Evolutionary conservation across 2,329 filamentous ascomycete species (phyloP), one percentile per base, ranked within the genome.

Genomic region (Acephala macrosclerotiorum): DNA sequence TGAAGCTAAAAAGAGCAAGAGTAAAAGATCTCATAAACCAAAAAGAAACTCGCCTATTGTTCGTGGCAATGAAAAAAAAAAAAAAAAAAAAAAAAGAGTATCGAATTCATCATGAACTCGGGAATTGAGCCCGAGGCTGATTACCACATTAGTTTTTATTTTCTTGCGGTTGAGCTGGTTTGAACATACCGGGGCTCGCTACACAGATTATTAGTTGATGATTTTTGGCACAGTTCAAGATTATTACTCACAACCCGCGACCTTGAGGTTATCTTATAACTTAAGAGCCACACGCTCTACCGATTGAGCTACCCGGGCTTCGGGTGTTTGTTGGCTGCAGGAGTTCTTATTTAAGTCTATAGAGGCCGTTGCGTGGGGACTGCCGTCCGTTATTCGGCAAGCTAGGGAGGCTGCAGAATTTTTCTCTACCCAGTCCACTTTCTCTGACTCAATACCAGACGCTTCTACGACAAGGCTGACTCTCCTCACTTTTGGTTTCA

Each of bases 221-320:
- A 14, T 26, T 53, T 4, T 14, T 16, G 6, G 12, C 18, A 16
- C 2, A 18, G 16, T 53, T 33, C 2, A 29, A 3, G 8, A 6
- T 29, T 29, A 6, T 26, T 53, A 53, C 49, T 33, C 18, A 26
- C 25, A 70, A 70, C 68, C 68, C 68, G 60, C 68, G 58, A 68
- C 66, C 66, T 70, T 70, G 66, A 68, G 66, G 61, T 57, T 60
- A 25, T 47, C n/a, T 58, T 20, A 33, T 26, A 42, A 36, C 45
- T 49, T 74, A 72, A 74, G 71, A 74, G 72, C 68, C 73, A 71
- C 71, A 75, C 72, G 73, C 73, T 74, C 73, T 74, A 74, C 73
- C 73, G 72, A 73, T 73, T 74, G 72, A 74, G 72, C 72, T 74
- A 72, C 65, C 71, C 70, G 67, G 71, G 71, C 68, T 55, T 49